Percentiles rank a stretch among this genome's conserved stretches.
These are phyloP conservation scores for Globisporangium cylindrosporum DNA, from an alignment of 352 stramenopile genomes.

Conservation along the genomic window DNA sequence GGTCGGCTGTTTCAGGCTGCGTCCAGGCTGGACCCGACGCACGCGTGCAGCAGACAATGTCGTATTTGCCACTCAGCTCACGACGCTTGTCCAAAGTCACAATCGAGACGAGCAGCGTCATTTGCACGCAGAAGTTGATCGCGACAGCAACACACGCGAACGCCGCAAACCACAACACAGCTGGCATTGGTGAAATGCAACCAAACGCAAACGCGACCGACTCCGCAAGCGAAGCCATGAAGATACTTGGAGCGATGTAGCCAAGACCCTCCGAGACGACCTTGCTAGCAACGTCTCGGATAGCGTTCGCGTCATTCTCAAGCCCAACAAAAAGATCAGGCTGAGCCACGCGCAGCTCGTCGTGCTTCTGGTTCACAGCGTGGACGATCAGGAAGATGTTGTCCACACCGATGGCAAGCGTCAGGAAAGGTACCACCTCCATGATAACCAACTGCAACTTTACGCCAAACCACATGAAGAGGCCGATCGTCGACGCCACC, in stretches of 20 bases:
- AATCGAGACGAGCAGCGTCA: conserved; percentile 61
- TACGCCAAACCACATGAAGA: conserved; percentile 59
- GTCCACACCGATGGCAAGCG: conserved; percentile 63
- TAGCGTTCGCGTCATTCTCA: conserved; percentile 32
- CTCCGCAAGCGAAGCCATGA: conserved; percentile 57
- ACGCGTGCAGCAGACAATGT: conserved; percentile 46
- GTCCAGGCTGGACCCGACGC: conserved; percentile 10
- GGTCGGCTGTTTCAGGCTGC: conserved; percentile 1
- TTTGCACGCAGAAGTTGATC: conserved; percentile 62
- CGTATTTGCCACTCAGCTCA: conserved; percentile 48
- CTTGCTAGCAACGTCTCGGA: conserved; percentile 35
- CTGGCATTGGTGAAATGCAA: conserved; percentile 59
- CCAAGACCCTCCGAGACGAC: conserved; percentile 41
- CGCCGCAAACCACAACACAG: conserved; percentile 64
- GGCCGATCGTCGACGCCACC: conserved; percentile 53
- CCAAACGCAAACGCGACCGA: conserved; percentile 55
- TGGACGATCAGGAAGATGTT: conserved; percentile 75
- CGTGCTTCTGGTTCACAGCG: conserved; percentile 46
- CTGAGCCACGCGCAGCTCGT: conserved; percentile 30
- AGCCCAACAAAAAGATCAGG: conserved; percentile 43
- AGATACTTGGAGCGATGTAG: conserved; percentile 62
- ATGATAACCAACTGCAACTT: conserved; percentile 74
- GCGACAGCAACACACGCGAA: conserved; percentile 52
- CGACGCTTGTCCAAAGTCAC: conserved; percentile 63
- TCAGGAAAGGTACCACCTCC: conserved; percentile 68